These are phyloP conservation scores for Schoenoplectus tabernaemontani DNA, from an alignment of 202 grass and related monocot species.

Conservation along the genomic window DNA sequence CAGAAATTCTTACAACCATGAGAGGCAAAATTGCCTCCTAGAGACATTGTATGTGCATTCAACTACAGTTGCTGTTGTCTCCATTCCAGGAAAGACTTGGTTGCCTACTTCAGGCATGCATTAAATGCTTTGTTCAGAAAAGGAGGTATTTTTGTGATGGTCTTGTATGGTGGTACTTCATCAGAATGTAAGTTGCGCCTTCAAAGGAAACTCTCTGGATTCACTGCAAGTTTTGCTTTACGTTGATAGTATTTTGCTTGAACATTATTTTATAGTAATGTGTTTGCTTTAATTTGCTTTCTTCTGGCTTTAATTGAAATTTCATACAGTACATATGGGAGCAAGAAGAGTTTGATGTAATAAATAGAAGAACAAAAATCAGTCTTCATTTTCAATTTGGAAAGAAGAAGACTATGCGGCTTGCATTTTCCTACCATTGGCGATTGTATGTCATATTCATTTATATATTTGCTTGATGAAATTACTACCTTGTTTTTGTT, in stretches of 20 bases:
- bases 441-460: constrained; percentile 59
- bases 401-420: constrained; percentile 60
- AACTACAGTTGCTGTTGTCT: constrained; percentile 97
- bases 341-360: constrained; percentile 92
- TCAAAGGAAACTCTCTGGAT: constrained; percentile 59
- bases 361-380: constrained; percentile 77
- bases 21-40: constrained; percentile 39
- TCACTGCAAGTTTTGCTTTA: constrained; percentile 48
- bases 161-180: constrained; percentile 84
- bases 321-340: constrained; percentile 77
- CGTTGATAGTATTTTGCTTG: neutral
- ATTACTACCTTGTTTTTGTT: neutral
- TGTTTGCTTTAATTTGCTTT: neutral
- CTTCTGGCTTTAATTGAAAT: neutral
- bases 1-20: constrained; percentile 24
- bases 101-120: constrained; percentile 79
- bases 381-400: constrained; percentile 91
- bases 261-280: neutral
- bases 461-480: neutral
- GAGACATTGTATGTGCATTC: constrained; percentile 94
- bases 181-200: constrained; percentile 80
- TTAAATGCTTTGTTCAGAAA: constrained; percentile 52
- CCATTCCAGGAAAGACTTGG: constrained; percentile 66
- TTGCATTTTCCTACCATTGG: constrained; percentile 96
- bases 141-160: constrained; percentile 95